Evolutionary conservation across 2,329 filamentous ascomycete genomes (phyloP), one percentile per base, ranked within the genome.

Genomic region (Xylariomycetidae sp.): DNA sequence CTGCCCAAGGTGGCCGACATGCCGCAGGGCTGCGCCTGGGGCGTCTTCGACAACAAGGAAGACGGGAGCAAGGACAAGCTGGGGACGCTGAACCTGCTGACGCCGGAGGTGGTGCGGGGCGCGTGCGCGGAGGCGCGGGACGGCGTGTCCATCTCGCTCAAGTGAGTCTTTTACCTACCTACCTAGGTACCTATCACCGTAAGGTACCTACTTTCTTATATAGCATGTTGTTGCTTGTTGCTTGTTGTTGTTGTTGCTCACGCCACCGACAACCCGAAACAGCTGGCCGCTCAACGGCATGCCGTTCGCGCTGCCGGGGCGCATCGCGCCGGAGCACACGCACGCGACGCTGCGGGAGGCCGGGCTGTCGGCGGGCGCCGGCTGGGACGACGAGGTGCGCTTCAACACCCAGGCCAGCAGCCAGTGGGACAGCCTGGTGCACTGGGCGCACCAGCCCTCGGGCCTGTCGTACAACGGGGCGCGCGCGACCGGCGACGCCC

Each of bases 371-470:
- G 38, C 44, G 8, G 46, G 32, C 6, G 23, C 38, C 5, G 56
- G 58, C 17, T 67, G 63, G 54, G 68, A 74, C 19, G 69, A 74
- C 33, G 64, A 73, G 41, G 45, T 76, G 6, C 54, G 59, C 3
- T 66, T 78, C 56, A 76, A 77, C 49, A 77, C 72, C 0, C 72
- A 78, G 44, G 54, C 56, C 20, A 67, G 65, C 34, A 70, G 63
- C 16, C 74, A 78, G 50, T 78, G 72, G 74, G 74, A 78, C 43
- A 67, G 67, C 30, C 54, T 73, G 1, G 58, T 60, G 17, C 67
- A 72, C 46, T 64, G 67, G 43, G 56, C 60, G n/a, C 64, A 70
- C 33, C 56, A 64, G 32, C 46, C 57, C 0, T 60, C 60, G 3
- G 61, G 59, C 2, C 47, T 60, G 1, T 63, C 65, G 9, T 77